Base-by-base conservation (phyloP, 495 filamentous ascomycete species). In the Penicillium riverlandense region DNA sequence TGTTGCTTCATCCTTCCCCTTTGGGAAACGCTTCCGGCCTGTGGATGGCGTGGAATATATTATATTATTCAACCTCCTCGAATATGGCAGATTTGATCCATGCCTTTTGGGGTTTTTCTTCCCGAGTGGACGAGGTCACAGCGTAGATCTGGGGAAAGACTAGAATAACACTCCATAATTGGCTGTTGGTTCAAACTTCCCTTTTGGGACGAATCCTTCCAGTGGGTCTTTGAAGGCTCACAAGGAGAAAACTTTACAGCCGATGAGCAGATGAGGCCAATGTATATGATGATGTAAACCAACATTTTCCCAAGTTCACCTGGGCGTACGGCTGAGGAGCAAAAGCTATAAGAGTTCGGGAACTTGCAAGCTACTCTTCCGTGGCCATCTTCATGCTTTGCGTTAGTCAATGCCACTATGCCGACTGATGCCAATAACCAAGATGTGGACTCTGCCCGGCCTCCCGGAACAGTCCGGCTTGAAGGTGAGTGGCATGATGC, bases 141-240 rank as follows among this genome's bases (percentile, higher is more conserved):
- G 15, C 15, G 15, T 16, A 16, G 15, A 16, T 16, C 15, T 4
- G 15, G 15, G 4, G 15, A 16, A 16, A 16, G 15, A 16, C 15
- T 4, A 16, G 1, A 4, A 16, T 16, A 16, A 16, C 1, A 16
- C 15, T 16, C 4, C 15, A 16, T 5, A 34, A 56, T 56, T 56
- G 49, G 48, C 31, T 10, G 34, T 47, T 55, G 53, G 49, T 41
- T 49, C 39, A 52, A 56, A 44, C 49, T 56, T 56, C 53, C 53
- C 40, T 22, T 52, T 56, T 38, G 8, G 44, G 49, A 14, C 42
- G 44, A 40, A 8, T 8, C 4, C 11, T 10, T 10, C 31, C 13
- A 7, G 33, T 29, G 11, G 14, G 40, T 11, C 13, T 32, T 55
- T 45, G 52, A 42, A 52, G 53, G 53, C 36, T 38, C 12, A 10